phyloP scores from a whole-genome alignment of 208 protist genomes.

The Acanthamoeba royreba region DNA sequence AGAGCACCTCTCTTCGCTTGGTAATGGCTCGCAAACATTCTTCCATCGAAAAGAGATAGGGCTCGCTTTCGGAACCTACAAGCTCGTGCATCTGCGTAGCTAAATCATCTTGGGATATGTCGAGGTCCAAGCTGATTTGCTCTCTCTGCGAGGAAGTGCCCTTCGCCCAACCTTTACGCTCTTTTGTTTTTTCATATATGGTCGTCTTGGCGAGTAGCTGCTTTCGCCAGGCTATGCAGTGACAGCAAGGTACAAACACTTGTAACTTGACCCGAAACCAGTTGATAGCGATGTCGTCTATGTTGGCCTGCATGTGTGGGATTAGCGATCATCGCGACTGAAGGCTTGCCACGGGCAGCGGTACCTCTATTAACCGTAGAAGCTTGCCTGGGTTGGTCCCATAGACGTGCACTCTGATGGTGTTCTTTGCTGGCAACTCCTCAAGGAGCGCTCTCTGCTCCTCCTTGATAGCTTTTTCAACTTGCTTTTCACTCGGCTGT shows the following conservation, averaged over 20 bases:
- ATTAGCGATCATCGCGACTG: no score
- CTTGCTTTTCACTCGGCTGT: not conserved
- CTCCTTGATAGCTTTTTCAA: not conserved
- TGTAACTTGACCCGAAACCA: conserved; percentile 13
- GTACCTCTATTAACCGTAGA: not conserved
- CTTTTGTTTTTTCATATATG: not conserved
- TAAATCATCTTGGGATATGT: not conserved
- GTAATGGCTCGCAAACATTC: conserved; percentile 28
- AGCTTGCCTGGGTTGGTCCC: conserved; percentile 26
- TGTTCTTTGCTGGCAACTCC: not conserved
- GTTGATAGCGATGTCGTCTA: conserved; percentile 8
- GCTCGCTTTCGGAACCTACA: not conserved
- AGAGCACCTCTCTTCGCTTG: not conserved
- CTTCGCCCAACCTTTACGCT: no score
- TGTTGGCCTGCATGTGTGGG: not conserved
- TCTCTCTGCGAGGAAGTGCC: not conserved
- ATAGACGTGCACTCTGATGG: not conserved
- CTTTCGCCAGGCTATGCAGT: not conserved
- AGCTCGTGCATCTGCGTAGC: no score
- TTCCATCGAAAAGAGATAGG: not conserved
- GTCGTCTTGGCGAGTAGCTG: conserved; percentile 6
- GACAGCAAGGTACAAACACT: not conserved
- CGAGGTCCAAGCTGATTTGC: not conserved
- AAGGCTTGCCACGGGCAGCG: no score
- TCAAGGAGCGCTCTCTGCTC: not conserved